Evolutionary conservation across 2,329 filamentous ascomycete species (phyloP).

Genomic region (Ophiocordyceps camponoti-floridani): DNA sequence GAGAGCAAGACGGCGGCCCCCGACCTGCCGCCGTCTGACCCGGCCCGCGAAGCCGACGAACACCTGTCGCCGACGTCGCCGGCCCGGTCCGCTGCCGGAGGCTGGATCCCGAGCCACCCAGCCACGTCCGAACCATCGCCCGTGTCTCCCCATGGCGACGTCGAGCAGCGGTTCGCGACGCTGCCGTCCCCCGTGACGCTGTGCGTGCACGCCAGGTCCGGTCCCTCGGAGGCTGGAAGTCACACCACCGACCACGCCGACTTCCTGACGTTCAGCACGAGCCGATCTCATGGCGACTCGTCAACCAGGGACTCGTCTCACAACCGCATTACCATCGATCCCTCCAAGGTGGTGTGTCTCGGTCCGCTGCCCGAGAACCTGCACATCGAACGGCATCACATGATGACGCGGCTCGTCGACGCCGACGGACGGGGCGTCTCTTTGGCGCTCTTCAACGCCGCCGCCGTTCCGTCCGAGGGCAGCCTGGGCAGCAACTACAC

Average conservation of each 20-base stretch:
- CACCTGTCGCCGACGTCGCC: slow-evolving; percentile 5
- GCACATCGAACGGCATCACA: slow-evolving; percentile 8
- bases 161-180: slow-evolving; percentile 15
- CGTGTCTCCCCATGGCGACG: slow-evolving; percentile 25
- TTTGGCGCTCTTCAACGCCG: slow-evolving; percentile 1
- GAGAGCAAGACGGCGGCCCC: slow-evolving; percentile 11
- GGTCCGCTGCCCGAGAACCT: slow-evolving; percentile 34
- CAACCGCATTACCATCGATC: slow-evolving; percentile 31
- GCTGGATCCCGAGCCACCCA: slow-evolving; percentile 14
- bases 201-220: slow-evolving; percentile 10
- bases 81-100: slow-evolving; percentile 6
- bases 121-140: slow-evolving; percentile 28
- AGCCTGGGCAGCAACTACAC: slow-evolving; percentile 41
- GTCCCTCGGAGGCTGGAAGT: slow-evolving; percentile 5
- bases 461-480: slow-evolving; percentile 7
- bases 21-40: background rate
- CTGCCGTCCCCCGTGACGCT: slow-evolving; percentile 23
- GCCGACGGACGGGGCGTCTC: slow-evolving; percentile 2
- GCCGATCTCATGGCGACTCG: slow-evolving; percentile 3
- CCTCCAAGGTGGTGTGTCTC: slow-evolving; percentile 33
- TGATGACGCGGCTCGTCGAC: slow-evolving; percentile 3
- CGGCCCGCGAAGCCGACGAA: slow-evolving; percentile 3
- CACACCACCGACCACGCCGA: slow-evolving; percentile 2
- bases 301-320: background rate
- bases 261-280: background rate